Base-by-base conservation (phyloP, 768 basidiomycete species). In the Melanogaster broomeanus region DNA sequence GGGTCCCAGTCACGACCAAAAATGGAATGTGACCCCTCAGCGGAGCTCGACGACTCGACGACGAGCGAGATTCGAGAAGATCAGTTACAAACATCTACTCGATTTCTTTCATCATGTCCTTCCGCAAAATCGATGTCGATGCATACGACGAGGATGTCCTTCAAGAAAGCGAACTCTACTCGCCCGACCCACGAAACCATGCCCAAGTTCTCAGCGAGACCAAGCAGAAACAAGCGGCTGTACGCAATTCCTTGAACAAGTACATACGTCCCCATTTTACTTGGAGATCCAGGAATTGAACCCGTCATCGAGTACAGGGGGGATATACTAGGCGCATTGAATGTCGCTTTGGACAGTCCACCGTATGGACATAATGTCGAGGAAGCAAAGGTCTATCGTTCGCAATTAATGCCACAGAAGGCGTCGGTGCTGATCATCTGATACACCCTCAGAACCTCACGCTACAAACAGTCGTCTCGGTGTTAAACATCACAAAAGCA, bases 121-220 rank as follows among this genome's bases (percentile, higher is more conserved):
- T 93, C 72, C 80, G 95, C 61, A 95, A 94, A 72, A 93, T 97
- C 72, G 87, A 98, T 74, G 88, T 98, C 64, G 96, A 98, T 73
- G 79, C 75, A 35, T 92, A 85, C 73, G 96, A 98, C 66, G 96
- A 98, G 69, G 96, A 98, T 61, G 80, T 84, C 21, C 72, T 98
- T 7, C 81, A 86, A 40, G 90, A 94, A 52, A 82, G 81, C 15
- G 93, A 96, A 58, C 82, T 98, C 25, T 95, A 87, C 67, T 88
- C 90, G 27, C 80, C 88, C 3, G 94, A 98, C 65, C 87, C 91
- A 7, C 77, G 93, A 46, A 82, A 84, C 43, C 86, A 93, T 3
- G 74, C 79, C 0, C 84, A 88, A 53, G 85, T 87, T 25, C 68
- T 92, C 44, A 78, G 75, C 37, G 92, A 94, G 49, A 83, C 90